Percentiles rank a stretch among this genome's conserved stretches.
phyloP scores from a whole-genome alignment of 2,329 filamentous ascomycete species.

The Fusarium concolor region DNA sequence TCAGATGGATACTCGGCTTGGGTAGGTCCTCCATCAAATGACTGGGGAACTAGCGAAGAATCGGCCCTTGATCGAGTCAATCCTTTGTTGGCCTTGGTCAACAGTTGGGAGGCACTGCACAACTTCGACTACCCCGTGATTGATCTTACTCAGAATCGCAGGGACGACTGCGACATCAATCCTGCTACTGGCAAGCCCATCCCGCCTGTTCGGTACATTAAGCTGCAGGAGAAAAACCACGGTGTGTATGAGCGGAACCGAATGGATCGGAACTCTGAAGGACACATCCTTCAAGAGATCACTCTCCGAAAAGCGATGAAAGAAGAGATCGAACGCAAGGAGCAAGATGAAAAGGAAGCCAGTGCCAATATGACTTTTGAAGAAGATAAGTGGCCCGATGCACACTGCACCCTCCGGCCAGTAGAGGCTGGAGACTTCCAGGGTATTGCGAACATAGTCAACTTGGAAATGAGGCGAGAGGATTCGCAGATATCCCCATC shows the following conservation, averaged over 20 bases:
- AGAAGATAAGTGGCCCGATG: constrained; percentile 43
- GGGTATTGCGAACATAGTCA: constrained; percentile 58
- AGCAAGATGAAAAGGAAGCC: constrained; percentile 4
- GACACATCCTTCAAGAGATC: constrained; percentile 45
- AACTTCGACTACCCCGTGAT: not conserved
- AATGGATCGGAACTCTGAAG: constrained; percentile 45
- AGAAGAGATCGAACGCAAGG: not conserved
- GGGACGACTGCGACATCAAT: constrained; percentile 52
- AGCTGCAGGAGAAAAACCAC: constrained; percentile 39
- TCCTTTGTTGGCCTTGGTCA: not conserved
- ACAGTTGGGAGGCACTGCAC: constrained; percentile 6
- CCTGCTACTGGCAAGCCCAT: constrained; percentile 52
- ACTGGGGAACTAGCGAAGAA: not conserved
- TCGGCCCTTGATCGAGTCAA: too few species aligned
- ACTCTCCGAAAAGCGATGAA: constrained; percentile 30
- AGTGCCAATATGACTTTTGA: constrained; percentile 7
- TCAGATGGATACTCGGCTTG: not conserved
- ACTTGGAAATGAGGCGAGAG: constrained; percentile 52
- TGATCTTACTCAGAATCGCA: not conserved
- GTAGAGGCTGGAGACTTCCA: constrained; percentile 53
- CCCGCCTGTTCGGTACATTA: constrained; percentile 49
- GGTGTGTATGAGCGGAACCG: constrained; percentile 46
- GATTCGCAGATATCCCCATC: constrained; percentile 40
- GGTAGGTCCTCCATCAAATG: not conserved
- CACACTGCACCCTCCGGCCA: constrained; percentile 57